These are phyloP conservation scores for Syzygium malaccense DNA, from an alignment of 441 rosid genomes.

Conservation along the genomic window DNA sequence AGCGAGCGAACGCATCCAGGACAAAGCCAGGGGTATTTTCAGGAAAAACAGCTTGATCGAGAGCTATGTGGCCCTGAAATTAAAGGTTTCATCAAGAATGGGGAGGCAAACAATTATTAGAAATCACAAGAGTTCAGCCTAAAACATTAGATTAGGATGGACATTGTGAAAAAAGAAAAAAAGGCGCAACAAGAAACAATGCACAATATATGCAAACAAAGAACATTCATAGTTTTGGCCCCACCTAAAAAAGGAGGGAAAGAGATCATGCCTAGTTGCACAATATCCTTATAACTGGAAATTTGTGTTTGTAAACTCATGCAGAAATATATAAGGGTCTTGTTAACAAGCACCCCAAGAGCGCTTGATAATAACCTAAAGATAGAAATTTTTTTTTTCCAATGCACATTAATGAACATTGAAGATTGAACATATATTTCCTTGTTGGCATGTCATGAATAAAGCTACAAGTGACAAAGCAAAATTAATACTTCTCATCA, in stretches of 20 bases:
- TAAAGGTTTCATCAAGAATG: not conserved
- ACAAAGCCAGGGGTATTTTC: constrained; percentile 94
- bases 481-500: not conserved
- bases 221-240: not conserved
- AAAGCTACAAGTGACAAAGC: not conserved
- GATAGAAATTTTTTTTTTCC: not conserved
- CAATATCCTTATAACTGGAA: not conserved
- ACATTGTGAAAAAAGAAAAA: not conserved
- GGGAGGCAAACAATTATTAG: not conserved
- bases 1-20: constrained; percentile 89
- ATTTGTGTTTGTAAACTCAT: not conserved
- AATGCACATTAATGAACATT: not conserved
- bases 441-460: not conserved
- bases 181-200: not conserved
- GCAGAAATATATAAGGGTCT: not conserved
- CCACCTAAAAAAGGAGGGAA: not conserved
- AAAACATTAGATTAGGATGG: not conserved
- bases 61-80: constrained; percentile 96
- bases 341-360: not conserved
- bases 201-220: not conserved
- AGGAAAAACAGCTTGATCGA: constrained; percentile 91
- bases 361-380: not conserved
- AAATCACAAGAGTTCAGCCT: not conserved
- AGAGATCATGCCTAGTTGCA: not conserved
- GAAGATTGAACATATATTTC: not conserved